Conservation (phyloP, 495 filamentous ascomycete species). For the Penicillium silybi region DNA sequence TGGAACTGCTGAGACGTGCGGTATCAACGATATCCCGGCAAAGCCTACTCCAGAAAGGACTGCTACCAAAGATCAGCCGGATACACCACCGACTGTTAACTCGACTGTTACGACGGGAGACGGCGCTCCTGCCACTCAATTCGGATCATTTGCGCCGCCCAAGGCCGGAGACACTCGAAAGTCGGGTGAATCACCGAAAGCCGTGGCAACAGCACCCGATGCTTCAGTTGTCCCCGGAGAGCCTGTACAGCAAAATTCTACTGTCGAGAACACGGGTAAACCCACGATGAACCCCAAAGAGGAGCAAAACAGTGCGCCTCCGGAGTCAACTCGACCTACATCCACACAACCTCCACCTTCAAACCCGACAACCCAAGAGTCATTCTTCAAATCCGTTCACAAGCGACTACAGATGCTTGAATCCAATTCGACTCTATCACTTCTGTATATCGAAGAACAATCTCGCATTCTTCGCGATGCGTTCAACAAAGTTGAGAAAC, state of each 20-base stretch:
- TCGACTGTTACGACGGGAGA: conserved; percentile 5
- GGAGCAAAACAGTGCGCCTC: conserved; percentile 22
- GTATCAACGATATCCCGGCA: conserved; percentile 11
- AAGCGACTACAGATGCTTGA: conserved; percentile 90
- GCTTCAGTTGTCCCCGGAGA: conserved; percentile 20
- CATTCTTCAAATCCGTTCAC: conserved; percentile 94
- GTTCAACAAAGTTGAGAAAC: conserved; percentile 84
- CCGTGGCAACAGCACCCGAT: conserved; percentile 11
- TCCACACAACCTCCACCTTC: conserved; percentile 54
- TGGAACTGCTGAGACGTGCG: conserved; percentile 14
- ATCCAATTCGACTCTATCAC: conserved; percentile 83
- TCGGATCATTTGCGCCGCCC: conserved; percentile 4
- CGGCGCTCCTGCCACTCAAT: conserved; percentile 2
- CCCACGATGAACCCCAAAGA: conserved; percentile 24
- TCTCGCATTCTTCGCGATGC: conserved; percentile 88
- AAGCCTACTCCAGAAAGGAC: conserved; percentile 5
- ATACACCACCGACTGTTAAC: conserved; percentile 6
- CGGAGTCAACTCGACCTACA: conserved; percentile 46
- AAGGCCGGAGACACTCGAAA: conserved; percentile 21
- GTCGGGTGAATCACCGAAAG: conserved; percentile 15
- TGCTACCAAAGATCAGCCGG: conserved; percentile 3
- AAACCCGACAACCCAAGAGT: conserved; percentile 86
- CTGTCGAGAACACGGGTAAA: conserved; percentile 22
- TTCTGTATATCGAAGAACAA: conserved; percentile 96
- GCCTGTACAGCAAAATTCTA: conserved; percentile 20